Base-by-base conservation (phyloP, 2,329 filamentous ascomycete species). In the Drechslerella dactyloides region DNA sequence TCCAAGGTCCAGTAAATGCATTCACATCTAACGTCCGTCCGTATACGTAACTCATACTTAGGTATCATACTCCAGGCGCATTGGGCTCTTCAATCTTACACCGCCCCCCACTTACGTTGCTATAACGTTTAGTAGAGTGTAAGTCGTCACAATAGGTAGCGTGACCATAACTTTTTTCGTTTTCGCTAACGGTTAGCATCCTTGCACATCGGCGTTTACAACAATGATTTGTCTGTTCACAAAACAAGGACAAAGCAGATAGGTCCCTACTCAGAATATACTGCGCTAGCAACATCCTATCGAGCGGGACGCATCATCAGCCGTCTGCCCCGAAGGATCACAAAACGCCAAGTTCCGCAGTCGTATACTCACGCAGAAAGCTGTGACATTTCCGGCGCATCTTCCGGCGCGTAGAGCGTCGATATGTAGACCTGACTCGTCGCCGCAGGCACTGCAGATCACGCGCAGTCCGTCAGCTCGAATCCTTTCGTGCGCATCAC, bases 351-450 rank as follows among this genome's bases (percentile, higher is more conserved):
- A 48, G 35, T 30, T 46, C 50, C 30, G 24, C 30, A 54, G 27
- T 56, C 21, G 13, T 30, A 51, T 11, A 51, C 74, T 74, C 55
- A 76, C 75, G 76, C 76, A 19, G 76, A 76, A 46, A 77, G 35
- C 50, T 75, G 75, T 21, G 75, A 75, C 74, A 76, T 73, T 61
- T 75, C 76, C 37, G 75, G 74, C 53, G 74, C 74, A 58, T 72
- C 74, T 17, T 76, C 73, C 3, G 75, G 75, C 33, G 76, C 76
- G 51, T 75, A 76, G 30, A 77, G 69, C 30, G 74, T 76, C 37
- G 76, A 76, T 19, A 77, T 66, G 58, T 76, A 77, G 19, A 77
- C 75, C 48, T 76, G 74, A 11, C 74, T 55, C 2, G 76, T 76
- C 23, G 76, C 75, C 23, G 75, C 75, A 8, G 76, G 76, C 61